Evolutionary conservation across 2,329 filamentous ascomycete species (phyloP).

Genomic region (Aspergillus ochraceoroseus): DNA sequence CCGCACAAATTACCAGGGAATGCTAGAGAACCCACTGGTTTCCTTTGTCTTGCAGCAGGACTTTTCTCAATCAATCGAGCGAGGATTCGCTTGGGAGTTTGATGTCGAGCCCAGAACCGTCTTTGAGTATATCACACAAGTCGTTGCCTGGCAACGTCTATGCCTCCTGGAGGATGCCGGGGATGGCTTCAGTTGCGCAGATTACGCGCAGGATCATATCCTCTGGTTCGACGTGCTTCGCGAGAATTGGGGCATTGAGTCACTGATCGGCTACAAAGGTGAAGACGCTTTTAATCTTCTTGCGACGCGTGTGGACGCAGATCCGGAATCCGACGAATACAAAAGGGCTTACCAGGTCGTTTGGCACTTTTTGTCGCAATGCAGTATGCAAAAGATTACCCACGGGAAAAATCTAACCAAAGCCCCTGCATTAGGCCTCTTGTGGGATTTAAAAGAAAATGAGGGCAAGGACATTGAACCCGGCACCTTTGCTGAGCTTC

Average conservation of each 20-base stretch:
- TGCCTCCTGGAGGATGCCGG: background rate
- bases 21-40: background rate
- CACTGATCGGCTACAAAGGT: background rate
- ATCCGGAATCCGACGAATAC: slow-evolving; percentile 1
- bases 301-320: background rate
- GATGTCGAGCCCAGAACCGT: background rate
- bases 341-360: slow-evolving; percentile 1
- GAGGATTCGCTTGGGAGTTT: background rate
- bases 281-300: background rate
- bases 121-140: slow-evolving; percentile 2
- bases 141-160: background rate
- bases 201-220: background rate
- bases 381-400: slow-evolving; percentile 4
- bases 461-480: background rate
- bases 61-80: background rate
- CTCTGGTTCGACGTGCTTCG: background rate
- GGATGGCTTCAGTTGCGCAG: slow-evolving; percentile 1
- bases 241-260: background rate
- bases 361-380: background rate
- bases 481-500: slow-evolving; percentile 2
- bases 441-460: slow-evolving; percentile 5
- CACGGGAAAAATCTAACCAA: slow-evolving; percentile 1
- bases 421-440: background rate
- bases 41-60: background rate
- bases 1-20: background rate